Conservation (phyloP, 1,284 basidiomycete genomes). For the Ustilago crameri region DNA sequence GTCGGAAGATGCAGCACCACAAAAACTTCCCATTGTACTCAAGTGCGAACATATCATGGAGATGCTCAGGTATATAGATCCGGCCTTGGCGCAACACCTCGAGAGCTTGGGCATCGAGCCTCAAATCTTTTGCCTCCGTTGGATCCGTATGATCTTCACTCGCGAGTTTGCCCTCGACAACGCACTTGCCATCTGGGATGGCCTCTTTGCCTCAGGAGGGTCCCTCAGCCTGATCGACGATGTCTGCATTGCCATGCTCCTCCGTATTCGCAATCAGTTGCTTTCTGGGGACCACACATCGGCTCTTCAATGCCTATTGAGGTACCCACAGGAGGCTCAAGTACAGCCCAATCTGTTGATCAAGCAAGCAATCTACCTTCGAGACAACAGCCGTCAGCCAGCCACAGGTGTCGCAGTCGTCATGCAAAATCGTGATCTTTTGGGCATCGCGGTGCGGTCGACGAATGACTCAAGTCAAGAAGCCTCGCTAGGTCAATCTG, state of each 20-base stretch:
- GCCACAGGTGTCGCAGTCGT: constrained; percentile 48
- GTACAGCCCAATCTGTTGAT: constrained; percentile 30
- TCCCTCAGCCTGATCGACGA: constrained; percentile 56
- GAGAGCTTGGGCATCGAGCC: constrained; percentile 59
- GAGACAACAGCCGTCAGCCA: constrained; percentile 26
- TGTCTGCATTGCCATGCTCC: constrained; percentile 63
- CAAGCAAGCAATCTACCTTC: constrained; percentile 48
- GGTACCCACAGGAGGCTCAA: constrained; percentile 41
- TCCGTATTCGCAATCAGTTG: constrained; percentile 59
- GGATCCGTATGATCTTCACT: constrained; percentile 63
- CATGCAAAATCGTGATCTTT: constrained; percentile 50
- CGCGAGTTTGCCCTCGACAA: constrained; percentile 57
- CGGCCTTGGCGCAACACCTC: constrained; percentile 52
- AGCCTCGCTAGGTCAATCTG: background rate
- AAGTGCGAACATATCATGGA: constrained; percentile 44
- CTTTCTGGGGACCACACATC: constrained; percentile 52
- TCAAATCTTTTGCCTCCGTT: constrained; percentile 62
- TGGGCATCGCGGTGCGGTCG: constrained; percentile 29
- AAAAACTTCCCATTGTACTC: constrained; percentile 38
- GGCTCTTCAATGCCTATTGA: constrained; percentile 55
- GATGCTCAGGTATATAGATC: constrained; percentile 48
- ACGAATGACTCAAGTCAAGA: constrained; percentile 2
- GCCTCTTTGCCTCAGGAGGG: constrained; percentile 48
- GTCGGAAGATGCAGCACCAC: background rate
- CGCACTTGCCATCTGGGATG: constrained; percentile 63